Evolutionary conservation across 345 rosid genomes (phyloP), one percentile per base, ranked within the genome.

Genomic region (Eutrema heterophyllum): DNA sequence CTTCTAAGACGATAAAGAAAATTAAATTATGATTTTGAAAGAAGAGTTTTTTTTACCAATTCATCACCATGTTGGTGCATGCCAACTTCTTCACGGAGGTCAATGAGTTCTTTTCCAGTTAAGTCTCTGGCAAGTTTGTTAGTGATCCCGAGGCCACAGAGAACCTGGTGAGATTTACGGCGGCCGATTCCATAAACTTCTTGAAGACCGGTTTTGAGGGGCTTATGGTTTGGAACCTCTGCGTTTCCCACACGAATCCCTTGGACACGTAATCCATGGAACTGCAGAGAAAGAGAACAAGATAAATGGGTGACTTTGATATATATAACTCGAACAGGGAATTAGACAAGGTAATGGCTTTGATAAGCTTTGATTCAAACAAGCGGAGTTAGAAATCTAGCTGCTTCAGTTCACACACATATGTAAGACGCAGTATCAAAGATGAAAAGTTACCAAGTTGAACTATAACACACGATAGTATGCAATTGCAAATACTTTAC

Each of bases 111-210:
- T 53, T 85, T 81, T 33, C 89, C 93, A 3, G 89, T 81, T 53
- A 91, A 81, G 62, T 85, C 91, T 83, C 85, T 79, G 12, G 97
- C 83, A 16, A 80, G 74, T 79, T 91, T 91, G 81, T 87, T 91
- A 9, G 83, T 86, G 55, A 91, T 82, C 12, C 74, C 81, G 54
- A 91, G 80, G 41, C 76, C 86, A 63, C 80, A 64, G 5, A 91
- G 92, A 44, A 91, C 86, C 44, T 89, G 88, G 56, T 84, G 91
- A 48, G 93, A 82, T 9, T 83, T 86, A 26, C 86, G 69, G 12
- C 83, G 87, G 5, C 97, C 95, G 11, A 91, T 75, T 16, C 97
- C 97, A 75, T 91, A 86, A 53, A 91, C 78, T 70, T 86, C 76
- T 68, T 86, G 97, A 39, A 91, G 88, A 35, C 92, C 85, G 21